phyloP scores from a whole-genome alignment of 1,284 basidiomycete genomes.

The Marasmius oreades region DNA sequence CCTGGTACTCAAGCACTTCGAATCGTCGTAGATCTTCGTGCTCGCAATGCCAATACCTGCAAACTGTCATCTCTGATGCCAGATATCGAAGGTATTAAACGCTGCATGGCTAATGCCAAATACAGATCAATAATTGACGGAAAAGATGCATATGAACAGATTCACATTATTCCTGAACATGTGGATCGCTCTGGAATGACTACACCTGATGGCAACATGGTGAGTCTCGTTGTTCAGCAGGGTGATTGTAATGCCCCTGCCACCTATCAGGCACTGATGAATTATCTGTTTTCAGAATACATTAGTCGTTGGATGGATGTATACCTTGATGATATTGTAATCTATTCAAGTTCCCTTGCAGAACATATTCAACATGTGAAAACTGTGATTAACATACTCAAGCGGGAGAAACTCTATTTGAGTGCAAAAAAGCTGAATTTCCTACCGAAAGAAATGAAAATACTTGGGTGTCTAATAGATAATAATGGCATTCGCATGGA shows the following conservation, averaged over 20 bases:
- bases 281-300: constrained; percentile 23
- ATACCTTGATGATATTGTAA: constrained; percentile 28
- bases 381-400: constrained; percentile 21
- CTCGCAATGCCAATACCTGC: constrained; percentile 9
- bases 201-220: constrained; percentile 28
- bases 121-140: constrained; percentile 21
- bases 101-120: not conserved
- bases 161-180: constrained; percentile 22
- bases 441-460: constrained; percentile 18
- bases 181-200: constrained; percentile 19
- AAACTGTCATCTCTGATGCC: constrained; percentile 4
- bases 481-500: constrained; percentile 30
- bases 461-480: constrained; percentile 25
- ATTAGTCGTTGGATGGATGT: constrained; percentile 27
- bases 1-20: constrained; percentile 1
- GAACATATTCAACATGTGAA: constrained; percentile 27
- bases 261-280: constrained; percentile 25
- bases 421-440: constrained; percentile 25
- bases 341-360: constrained; percentile 24
- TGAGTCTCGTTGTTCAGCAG: constrained; percentile 26
- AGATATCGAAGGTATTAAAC: constrained; percentile 2
- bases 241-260: constrained; percentile 10
- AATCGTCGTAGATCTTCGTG: constrained; percentile 4
- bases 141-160: constrained; percentile 9
- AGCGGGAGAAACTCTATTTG: constrained; percentile 23